Base-by-base conservation (phyloP, 164 flowering plant species). In the Taxillus chinensis region DNA sequence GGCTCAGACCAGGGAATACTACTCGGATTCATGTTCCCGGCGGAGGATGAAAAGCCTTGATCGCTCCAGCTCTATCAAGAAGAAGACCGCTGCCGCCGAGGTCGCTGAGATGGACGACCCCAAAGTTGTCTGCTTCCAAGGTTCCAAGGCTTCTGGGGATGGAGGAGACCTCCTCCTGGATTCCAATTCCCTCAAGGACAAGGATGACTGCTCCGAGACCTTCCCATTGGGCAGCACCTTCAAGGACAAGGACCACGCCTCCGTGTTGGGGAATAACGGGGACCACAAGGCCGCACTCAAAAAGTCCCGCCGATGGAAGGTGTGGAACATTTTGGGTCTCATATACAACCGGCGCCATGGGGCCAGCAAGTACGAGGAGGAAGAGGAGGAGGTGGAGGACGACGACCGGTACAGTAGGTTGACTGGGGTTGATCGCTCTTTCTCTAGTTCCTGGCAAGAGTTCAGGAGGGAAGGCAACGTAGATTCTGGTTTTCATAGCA, bases 381-480 rank as follows among this genome's bases (percentile, higher is more conserved):
- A 86, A 4, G 86, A 80, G 41, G 27, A 27, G 27, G 27, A n/a
- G n/a, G n/a, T n/a, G n/a, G n/a, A 27, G 27, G 27, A 27, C 27
- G 27, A 27, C 27, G 27, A 27, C 27, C 83, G 84, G 77, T 78
- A 58, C 40, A 73, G 79, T 50, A 76, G 87, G 60, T 66, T 55
- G 4, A 87, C 80, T 70, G 92, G 85, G 53, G 93, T 93, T 13
- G 89, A 82, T 72, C 76, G 96, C 55, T 93, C 97, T 0, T 68
- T 69, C 40, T 93, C 98, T 0, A 92, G 86, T 67, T 85, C 97
- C 3, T 93, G 97, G 95, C 93, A 71, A 38, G 98, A 86, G 61
- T 60, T 83, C 27, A 70, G 88, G 62, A 76, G 80, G 60, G 82
- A 79, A 15, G 57, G 64, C 7, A 81, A 81, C 60, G 86, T 83